Evolutionary conservation across 176 grass and related monocot genomes (phyloP).

Genomic region (Oryza glaberrima): DNA sequence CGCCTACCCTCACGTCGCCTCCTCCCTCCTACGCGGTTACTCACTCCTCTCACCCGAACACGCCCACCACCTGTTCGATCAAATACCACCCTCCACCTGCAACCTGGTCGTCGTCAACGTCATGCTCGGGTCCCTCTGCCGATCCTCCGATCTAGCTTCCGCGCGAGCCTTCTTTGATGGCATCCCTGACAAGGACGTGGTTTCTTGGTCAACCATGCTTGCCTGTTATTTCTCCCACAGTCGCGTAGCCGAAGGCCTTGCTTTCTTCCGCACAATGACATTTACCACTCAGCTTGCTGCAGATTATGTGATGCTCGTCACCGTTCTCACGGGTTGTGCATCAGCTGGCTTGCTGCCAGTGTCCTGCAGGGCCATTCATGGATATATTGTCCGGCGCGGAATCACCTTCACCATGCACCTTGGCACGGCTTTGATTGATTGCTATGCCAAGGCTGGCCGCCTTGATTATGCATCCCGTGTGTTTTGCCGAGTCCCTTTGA

Average conservation of each 20-base stretch:
- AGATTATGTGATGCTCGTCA: conserved; percentile 46
- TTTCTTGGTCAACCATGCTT: conserved; percentile 63
- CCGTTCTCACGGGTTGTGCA: conserved; percentile 37
- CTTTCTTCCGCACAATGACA: conserved; percentile 55
- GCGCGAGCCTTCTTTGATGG: conserved; percentile 48
- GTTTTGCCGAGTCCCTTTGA: conserved; percentile 38
- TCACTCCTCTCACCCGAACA: conserved; percentile 6
- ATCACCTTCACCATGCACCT: conserved; percentile 34
- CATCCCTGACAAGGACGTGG: conserved; percentile 50
- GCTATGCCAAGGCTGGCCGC: conserved; percentile 47
- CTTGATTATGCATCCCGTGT: conserved; percentile 39
- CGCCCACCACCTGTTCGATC: conserved; percentile 56
- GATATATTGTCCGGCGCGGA: conserved; percentile 31
- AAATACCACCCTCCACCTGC: conserved; percentile 46
- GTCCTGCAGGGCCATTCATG: conserved; percentile 55
- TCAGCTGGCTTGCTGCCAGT: conserved; percentile 32
- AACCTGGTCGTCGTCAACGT: conserved; percentile 54
- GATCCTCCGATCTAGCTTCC: conserved; percentile 37
- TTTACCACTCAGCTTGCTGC: conserved; percentile 2
- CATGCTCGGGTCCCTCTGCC: conserved; percentile 52
- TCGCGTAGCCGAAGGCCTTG: conserved; percentile 26
- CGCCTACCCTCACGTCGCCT: conserved; percentile 36
- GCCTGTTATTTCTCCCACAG: conserved; percentile 43
- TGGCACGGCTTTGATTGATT: conserved; percentile 52
- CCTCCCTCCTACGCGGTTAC: conserved; percentile 29